Conservation (phyloP, 2,329 filamentous ascomycete species). For the Fusarium zealandicum region DNA sequence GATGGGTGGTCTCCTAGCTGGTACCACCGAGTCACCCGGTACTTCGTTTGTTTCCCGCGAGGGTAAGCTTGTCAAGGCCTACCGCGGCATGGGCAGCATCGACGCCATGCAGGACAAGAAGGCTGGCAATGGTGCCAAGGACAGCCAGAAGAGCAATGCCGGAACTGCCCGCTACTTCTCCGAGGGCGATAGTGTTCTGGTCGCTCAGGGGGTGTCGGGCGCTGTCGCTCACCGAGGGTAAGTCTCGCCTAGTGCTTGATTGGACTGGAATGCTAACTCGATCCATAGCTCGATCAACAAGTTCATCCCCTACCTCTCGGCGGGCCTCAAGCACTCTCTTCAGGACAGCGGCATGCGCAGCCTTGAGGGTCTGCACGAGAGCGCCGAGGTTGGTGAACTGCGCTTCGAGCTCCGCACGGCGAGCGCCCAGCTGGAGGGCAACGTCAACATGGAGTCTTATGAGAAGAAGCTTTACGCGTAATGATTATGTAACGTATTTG, state of each 20-base stretch:
- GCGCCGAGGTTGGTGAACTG: constrained; percentile 76
- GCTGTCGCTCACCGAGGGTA: constrained; percentile 78
- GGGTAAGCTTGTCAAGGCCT: constrained; percentile 98
- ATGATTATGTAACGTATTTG: constrained; percentile 39
- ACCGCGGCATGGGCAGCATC: constrained; percentile 98
- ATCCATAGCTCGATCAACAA: constrained; percentile 78
- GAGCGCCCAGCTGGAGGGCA: constrained; percentile 94
- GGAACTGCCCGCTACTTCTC: constrained; percentile 98
- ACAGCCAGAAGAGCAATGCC: constrained; percentile 84
- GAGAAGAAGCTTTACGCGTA: constrained; percentile 99
- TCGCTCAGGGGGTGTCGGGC: constrained; percentile 95
- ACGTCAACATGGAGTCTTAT: constrained; percentile 97
- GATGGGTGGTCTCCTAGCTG: constrained; percentile 98
- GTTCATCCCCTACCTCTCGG: constrained; percentile 94
- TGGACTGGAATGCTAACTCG: constrained; percentile 42
- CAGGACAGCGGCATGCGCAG: constrained; percentile 93
- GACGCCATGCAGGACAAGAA: constrained; percentile 99
- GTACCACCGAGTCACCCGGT: constrained; percentile 96
- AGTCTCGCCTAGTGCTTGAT: constrained; percentile 35
- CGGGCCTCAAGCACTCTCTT: constrained; percentile 95
- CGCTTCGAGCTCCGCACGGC: constrained; percentile 94
- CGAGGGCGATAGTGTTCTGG: constrained; percentile 91
- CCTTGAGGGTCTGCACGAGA: constrained; percentile 76
- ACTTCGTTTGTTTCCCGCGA: constrained; percentile 96
- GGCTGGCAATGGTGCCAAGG: constrained; percentile 76